Evolutionary conservation across 164 flowering plant species (phyloP).

Genomic region (Umbilicus rupestris): DNA sequence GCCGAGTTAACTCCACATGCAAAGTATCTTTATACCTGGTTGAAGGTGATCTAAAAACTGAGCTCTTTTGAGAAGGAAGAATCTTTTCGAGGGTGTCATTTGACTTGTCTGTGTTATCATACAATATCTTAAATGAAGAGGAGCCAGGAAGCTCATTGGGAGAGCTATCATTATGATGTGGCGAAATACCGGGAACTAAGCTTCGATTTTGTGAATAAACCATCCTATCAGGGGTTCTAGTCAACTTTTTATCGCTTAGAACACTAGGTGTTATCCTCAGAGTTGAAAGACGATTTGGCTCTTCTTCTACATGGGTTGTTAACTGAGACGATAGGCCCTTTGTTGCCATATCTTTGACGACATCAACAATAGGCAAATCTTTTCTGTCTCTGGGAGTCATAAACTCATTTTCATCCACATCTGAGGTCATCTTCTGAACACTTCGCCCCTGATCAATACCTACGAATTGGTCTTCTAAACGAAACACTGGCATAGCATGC

Average conservation of each 20-base stretch:
- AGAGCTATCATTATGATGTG: background rate
- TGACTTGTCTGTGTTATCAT: slow-evolving; percentile 12
- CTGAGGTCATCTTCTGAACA: slow-evolving; percentile 10
- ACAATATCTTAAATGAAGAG: background rate
- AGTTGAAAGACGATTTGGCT: background rate
- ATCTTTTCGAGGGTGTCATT: slow-evolving; percentile 12
- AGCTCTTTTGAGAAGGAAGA: slow-evolving; percentile 19
- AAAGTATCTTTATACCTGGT: slow-evolving; percentile 12
- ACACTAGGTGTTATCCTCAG: slow-evolving; percentile 9
- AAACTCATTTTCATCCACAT: background rate
- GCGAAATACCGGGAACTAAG: background rate
- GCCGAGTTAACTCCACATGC: slow-evolving; percentile 15
- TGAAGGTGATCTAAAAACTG: slow-evolving; percentile 17
- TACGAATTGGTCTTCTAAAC: slow-evolving; percentile 20
- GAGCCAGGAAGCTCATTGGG: background rate
- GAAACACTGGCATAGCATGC: slow-evolving; percentile 18
- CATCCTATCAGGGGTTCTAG: slow-evolving; percentile 1
- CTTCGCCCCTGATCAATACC: slow-evolving; percentile 14
- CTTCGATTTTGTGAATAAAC: background rate
- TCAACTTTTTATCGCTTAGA: background rate
- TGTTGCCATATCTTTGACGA: background rate
- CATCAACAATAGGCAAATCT: background rate
- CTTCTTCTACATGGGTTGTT: background rate
- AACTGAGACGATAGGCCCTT: background rate
- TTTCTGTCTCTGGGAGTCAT: too few species aligned